phyloP scores from a whole-genome alignment of 140 eudicot species.

The Erigeron philadelphicus region DNA sequence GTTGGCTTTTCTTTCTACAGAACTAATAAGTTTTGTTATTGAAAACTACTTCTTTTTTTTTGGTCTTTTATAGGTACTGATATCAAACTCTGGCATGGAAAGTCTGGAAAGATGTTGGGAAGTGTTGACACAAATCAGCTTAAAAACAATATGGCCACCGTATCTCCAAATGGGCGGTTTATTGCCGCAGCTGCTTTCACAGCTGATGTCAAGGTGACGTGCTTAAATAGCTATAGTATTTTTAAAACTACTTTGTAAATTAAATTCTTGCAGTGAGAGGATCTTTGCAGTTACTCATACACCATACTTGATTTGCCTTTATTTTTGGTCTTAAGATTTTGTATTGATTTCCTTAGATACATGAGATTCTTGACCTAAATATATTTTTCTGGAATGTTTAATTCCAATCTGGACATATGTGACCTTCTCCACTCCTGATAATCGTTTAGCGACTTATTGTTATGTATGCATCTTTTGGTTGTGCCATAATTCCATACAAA shows the following conservation, averaged over 20 bases:
- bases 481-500: neutral
- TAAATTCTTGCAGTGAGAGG: neutral
- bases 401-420: neutral
- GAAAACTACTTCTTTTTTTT: neutral
- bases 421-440: neutral
- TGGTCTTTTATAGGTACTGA: constrained; percentile 60
- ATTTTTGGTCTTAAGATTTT: constrained; percentile 13
- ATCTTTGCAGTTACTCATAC: constrained; percentile 1
- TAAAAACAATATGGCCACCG: constrained; percentile 84
- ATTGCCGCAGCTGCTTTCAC: constrained; percentile 99
- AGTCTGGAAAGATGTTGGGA: constrained; percentile 74
- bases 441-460: neutral
- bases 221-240: constrained; percentile 2
- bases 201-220: constrained; percentile 86
- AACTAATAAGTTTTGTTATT: constrained; percentile 9
- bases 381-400: neutral
- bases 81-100: constrained; percentile 86
- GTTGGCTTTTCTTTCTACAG: constrained; percentile 8
- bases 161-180: constrained; percentile 93
- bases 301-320: constrained; percentile 13
- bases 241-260: constrained; percentile 3
- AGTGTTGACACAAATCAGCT: constrained; percentile 91
- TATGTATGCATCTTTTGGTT: neutral
- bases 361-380: neutral
- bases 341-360: constrained; percentile 14